phyloP scores from a whole-genome alignment of 2,329 filamentous ascomycete species.

The Trichoderma oligosporum region DNA sequence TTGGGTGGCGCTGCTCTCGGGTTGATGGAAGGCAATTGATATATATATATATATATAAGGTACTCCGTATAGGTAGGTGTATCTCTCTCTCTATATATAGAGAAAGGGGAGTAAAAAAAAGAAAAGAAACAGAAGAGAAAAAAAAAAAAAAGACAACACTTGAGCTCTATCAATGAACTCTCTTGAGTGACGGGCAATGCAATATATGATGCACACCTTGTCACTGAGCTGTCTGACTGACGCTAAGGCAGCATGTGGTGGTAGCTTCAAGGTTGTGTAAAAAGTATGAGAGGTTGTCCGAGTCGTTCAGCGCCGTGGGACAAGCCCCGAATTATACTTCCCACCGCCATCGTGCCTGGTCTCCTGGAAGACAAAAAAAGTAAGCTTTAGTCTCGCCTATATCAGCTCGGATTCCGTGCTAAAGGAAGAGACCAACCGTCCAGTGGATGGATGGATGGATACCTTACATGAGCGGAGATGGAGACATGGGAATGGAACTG shows the following conservation, averaged over 20 bases:
- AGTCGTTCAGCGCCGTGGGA: conserved; percentile 12
- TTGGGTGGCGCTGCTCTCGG: background rate
- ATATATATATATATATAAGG: too few relatives aligned
- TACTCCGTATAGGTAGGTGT: too few relatives aligned
- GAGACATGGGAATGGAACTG: too few relatives aligned
- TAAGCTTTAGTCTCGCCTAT: conserved; percentile 14
- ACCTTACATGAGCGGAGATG: conserved; percentile 13
- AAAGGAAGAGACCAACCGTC: conserved; percentile 16
- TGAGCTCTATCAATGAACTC: background rate
- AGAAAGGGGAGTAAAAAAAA: background rate
- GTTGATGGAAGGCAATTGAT: too few relatives aligned
- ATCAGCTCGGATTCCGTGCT: conserved; percentile 15
- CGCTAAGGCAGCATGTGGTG: conserved; percentile 1
- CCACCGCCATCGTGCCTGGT: background rate
- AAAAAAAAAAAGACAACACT: background rate
- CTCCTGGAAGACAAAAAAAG: too few relatives aligned
- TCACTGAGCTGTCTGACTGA: background rate
- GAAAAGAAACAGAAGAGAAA: background rate
- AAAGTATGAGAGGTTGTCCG: conserved; percentile 6
- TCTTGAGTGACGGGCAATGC: background rate
- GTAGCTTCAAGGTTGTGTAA: conserved; percentile 3
- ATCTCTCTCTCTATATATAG: too few relatives aligned
- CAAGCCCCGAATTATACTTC: conserved; percentile 6
- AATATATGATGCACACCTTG: background rate
- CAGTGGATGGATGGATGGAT: too few relatives aligned